Evolutionary conservation across 306 rosid genomes (phyloP).

Genomic region (Rosa persica): DNA sequence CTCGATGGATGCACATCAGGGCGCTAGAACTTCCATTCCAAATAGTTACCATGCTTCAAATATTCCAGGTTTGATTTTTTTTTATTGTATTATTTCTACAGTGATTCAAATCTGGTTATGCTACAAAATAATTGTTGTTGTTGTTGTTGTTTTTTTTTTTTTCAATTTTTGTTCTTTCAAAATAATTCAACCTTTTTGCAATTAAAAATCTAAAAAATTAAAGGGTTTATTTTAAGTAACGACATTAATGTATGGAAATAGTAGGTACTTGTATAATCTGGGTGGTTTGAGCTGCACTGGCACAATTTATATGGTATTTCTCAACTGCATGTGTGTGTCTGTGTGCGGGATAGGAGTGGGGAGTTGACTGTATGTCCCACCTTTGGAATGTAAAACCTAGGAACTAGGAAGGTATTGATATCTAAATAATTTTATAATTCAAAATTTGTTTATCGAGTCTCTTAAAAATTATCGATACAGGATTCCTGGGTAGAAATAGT

Average conservation of each 20-base stretch:
- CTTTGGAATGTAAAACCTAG: neutral
- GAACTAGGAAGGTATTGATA: neutral
- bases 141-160: neutral
- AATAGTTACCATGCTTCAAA: slow-evolving; percentile 44
- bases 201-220: neutral
- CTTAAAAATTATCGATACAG: neutral
- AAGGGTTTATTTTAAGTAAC: neutral
- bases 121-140: neutral
- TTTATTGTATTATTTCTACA: neutral
- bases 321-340: neutral
- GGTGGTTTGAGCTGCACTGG: neutral
- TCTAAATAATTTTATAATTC: neutral
- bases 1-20: slow-evolving; percentile 53
- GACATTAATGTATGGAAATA: neutral
- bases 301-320: neutral
- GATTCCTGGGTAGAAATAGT: neutral
- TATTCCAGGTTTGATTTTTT: slow-evolving; percentile 48
- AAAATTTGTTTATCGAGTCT: too few species aligned
- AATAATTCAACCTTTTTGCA: neutral
- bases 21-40: slow-evolving; percentile 44
- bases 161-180: neutral
- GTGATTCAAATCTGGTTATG: neutral
- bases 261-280: neutral
- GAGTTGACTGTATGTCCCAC: neutral
- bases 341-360: neutral